phyloP scores from a whole-genome alignment of 75 land plant genomes.

The Sequoiadendron giganteum region DNA sequence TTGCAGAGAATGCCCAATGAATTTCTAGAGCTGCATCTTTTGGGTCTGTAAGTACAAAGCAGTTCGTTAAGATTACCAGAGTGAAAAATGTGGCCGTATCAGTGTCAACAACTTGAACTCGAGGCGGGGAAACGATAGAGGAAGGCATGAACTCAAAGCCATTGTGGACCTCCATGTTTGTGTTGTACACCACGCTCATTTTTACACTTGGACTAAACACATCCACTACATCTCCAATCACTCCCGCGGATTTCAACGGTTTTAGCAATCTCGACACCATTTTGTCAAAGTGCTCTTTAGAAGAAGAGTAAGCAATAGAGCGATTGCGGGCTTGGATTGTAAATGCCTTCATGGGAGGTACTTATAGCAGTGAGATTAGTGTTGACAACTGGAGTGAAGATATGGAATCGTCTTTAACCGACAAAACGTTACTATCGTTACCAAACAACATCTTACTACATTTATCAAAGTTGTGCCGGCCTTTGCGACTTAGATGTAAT shows the following conservation, averaged over 20 bases:
- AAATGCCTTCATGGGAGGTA: too few species aligned
- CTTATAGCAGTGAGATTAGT: too few species aligned
- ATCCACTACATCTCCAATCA: slow-evolving; percentile 67
- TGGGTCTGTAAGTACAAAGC: too few species aligned
- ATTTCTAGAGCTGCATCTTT: too few species aligned
- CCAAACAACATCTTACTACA: too few species aligned
- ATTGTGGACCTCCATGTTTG: slow-evolving; percentile 47
- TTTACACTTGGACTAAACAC: slow-evolving; percentile 43
- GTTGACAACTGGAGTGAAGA: too few species aligned
- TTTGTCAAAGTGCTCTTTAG: background rate
- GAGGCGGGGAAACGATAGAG: slow-evolving; percentile 26
- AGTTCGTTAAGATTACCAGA: slow-evolving; percentile 20
- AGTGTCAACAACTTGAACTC: slow-evolving; percentile 41
- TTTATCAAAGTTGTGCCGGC: too few species aligned
- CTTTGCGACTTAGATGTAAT: too few species aligned
- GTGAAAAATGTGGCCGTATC: slow-evolving; percentile 53
- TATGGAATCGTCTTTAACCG: too few species aligned
- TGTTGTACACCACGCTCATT: slow-evolving; percentile 39
- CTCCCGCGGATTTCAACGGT: slow-evolving; percentile 52
- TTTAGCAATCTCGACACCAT: slow-evolving; percentile 38
- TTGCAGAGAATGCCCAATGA: too few species aligned
- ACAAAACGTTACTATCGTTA: too few species aligned
- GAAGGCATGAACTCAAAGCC: slow-evolving; percentile 69
- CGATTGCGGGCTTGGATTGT: too few species aligned
- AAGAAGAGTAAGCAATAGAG: background rate